phyloP scores from a whole-genome alignment of 139 green algal genomes.

The Auxenochlorella pyrenoidosa region DNA sequence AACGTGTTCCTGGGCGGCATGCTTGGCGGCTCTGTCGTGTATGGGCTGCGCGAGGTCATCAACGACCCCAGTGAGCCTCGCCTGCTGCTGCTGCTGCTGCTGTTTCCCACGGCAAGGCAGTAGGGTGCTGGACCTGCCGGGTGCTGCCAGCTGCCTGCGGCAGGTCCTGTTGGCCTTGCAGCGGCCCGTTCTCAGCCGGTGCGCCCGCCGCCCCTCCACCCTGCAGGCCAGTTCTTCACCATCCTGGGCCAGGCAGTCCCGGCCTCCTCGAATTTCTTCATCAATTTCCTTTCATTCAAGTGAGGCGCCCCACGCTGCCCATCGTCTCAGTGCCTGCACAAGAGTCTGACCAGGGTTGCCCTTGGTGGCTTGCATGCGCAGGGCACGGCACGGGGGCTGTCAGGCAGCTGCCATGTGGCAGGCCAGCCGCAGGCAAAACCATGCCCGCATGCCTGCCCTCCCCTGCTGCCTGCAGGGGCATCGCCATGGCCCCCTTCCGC shows the following conservation, averaged over 20 bases:
- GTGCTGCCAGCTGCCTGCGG: not conserved
- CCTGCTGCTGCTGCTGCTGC: not conserved
- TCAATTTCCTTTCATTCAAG: constrained; percentile 8
- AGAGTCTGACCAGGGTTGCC: not conserved
- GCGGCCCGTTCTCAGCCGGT: not conserved
- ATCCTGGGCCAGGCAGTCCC: constrained; percentile 70
- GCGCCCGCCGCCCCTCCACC: too few relatives aligned
- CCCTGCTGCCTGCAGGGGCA: not conserved
- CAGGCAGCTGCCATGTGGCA: not conserved
- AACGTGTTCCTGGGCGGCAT: constrained; percentile 80
- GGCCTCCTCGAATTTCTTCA: constrained; percentile 80
- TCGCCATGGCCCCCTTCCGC: constrained; percentile 46
- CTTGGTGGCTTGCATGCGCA: not conserved
- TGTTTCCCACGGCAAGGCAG: too few relatives aligned
- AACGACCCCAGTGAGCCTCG: constrained; percentile 39
- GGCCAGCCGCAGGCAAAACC: not conserved
- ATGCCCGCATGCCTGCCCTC: not conserved
- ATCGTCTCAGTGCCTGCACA: not conserved
- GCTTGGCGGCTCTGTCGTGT: constrained; percentile 59
- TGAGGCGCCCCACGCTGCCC: not conserved
- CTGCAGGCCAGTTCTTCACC: constrained; percentile 44
- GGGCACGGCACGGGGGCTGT: not conserved
- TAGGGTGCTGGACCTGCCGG: not conserved
- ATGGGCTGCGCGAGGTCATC: constrained; percentile 43
- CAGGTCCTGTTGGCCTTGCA: not conserved